A percentile compares a stretch with the other conserved stretches of the same genome.
These are phyloP conservation scores for Ambrosiella beaveri DNA, from an alignment of 2,329 filamentous ascomycete species.

Conservation along the genomic window DNA sequence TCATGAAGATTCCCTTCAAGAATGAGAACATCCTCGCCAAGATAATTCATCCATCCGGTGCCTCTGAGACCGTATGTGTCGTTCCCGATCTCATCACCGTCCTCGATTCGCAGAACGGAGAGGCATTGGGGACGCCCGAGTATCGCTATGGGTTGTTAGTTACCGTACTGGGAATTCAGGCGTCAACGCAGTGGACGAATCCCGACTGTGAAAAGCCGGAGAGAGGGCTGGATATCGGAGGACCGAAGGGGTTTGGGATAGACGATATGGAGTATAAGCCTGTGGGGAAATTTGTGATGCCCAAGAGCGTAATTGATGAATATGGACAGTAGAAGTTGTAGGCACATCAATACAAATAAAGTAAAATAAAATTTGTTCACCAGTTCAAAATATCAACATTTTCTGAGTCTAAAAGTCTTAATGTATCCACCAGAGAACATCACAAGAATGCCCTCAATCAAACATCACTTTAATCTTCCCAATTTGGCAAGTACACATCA, in stretches of 20 bases:
- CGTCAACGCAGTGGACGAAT: slow-evolving; percentile 27
- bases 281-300: slow-evolving; percentile 30
- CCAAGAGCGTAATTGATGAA: slow-evolving; percentile 36
- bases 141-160: slow-evolving; percentile 37
- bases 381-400: too few species aligned
- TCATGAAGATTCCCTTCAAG: slow-evolving; percentile 51
- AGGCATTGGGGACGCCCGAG: slow-evolving; percentile 38
- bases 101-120: slow-evolving; percentile 37
- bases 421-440: too few species aligned
- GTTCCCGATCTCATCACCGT: slow-evolving; percentile 40
- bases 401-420: too few species aligned
- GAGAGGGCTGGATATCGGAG: slow-evolving; percentile 32
- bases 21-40: slow-evolving; percentile 55
- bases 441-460: too few species aligned
- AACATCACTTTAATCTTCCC: too few species aligned
- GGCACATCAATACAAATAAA: not conserved
- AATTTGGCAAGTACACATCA: too few species aligned
- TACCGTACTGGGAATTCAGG: slow-evolving; percentile 29
- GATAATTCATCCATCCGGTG: slow-evolving; percentile 15
- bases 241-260: slow-evolving; percentile 31
- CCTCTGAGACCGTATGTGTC: slow-evolving; percentile 27
- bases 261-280: slow-evolving; percentile 30
- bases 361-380: not conserved
- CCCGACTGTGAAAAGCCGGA: slow-evolving; percentile 19
- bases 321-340: slow-evolving; percentile 15